Evolutionary conservation across 2,329 filamentous ascomycete species (phyloP).

Genomic region (Aspergillus sp.): DNA sequence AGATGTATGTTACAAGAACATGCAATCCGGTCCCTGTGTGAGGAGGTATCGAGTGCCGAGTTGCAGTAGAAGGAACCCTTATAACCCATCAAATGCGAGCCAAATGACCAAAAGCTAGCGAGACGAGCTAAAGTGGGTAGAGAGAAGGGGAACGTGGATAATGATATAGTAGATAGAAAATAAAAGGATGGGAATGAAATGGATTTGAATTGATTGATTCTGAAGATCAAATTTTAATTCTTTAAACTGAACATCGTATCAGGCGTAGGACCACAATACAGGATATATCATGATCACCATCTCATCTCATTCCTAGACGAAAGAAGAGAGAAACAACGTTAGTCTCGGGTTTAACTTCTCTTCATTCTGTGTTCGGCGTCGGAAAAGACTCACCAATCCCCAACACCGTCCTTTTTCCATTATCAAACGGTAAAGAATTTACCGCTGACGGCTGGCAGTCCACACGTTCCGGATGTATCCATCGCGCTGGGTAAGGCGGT

Average conservation of each 20-base stretch:
- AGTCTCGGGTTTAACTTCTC: neutral
- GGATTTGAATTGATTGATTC: constrained; percentile 7
- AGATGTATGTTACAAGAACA: constrained; percentile 23
- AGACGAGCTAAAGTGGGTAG: neutral
- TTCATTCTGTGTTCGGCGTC: neutral
- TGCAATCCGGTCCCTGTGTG: constrained; percentile 32
- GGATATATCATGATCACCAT: neutral
- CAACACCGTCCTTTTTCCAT: neutral
- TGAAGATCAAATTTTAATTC: constrained; percentile 1
- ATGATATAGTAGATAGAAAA: neutral
- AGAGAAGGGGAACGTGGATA: neutral
- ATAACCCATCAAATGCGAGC: neutral
- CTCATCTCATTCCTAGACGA: constrained; percentile 6
- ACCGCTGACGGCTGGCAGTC: constrained; percentile 66
- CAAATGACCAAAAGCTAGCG: neutral
- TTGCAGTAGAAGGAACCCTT: neutral
- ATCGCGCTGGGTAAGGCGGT: constrained; percentile 93
- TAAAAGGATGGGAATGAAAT: constrained; percentile 7
- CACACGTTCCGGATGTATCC: constrained; percentile 97
- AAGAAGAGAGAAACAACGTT: neutral
- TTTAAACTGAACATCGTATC: constrained; percentile 10
- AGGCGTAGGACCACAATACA: constrained; percentile 7
- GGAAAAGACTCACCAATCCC: constrained; percentile 1
- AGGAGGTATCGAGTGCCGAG: constrained; percentile 48
- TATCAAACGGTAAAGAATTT: constrained; percentile 20